Percentiles rank a stretch among this genome's conserved stretches.
Conservation (phyloP, 1,139 yeast genomes). For the Blastobotrys ciferrii region DNA sequence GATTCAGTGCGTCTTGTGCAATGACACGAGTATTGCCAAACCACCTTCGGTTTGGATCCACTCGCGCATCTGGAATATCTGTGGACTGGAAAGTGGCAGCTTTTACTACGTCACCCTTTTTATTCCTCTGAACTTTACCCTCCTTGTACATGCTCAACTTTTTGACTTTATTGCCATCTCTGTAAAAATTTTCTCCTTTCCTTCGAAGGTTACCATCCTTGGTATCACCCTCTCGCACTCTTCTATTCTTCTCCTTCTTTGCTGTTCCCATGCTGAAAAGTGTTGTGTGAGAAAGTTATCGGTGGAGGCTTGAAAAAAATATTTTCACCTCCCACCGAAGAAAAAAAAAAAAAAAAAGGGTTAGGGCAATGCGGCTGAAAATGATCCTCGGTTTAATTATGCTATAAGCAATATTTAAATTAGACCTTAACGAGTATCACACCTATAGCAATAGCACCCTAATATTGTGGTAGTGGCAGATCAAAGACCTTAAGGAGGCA, state of each 20-base stretch:
- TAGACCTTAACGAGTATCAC: no score
- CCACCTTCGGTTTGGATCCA: conserved; percentile 96
- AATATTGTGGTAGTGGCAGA: no score
- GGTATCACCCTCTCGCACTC: conserved; percentile 75
- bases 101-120: conserved; percentile 77
- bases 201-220: conserved; percentile 90
- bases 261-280: conserved; percentile 73
- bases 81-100: conserved; percentile 90
- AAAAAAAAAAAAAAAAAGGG: conserved; percentile 9
- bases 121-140: conserved; percentile 84
- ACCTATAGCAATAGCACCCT: no score
- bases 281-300: background rate
- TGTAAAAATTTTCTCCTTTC: conserved; percentile 94
- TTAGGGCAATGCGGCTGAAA: background rate
- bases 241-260: conserved; percentile 86
- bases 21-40: conserved; percentile 96
- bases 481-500: no score
- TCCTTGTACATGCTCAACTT: conserved; percentile 89
- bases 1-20: conserved; percentile 92
- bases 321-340: background rate
- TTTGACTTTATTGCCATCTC: conserved; percentile 88
- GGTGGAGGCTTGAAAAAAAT: conserved; percentile 3
- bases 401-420: no score
- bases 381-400: no score
- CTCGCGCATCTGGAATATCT: conserved; percentile 86